These are phyloP conservation scores for Passiflora organensis DNA, from an alignment of 345 rosid genomes.

Conservation along the genomic window DNA sequence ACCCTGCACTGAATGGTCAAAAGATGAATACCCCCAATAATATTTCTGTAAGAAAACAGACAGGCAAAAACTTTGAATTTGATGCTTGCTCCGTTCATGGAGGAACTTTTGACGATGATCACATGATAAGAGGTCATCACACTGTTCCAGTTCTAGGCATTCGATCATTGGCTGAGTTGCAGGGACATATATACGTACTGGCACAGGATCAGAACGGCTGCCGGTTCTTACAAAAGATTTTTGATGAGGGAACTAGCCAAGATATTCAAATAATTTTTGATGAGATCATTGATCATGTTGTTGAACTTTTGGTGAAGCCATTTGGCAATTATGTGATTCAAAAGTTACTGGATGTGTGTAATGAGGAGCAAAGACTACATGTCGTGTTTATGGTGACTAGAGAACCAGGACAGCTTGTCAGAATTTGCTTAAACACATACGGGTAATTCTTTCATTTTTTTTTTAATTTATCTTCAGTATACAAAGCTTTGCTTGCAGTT, in stretches of 20 bases:
- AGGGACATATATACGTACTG: slow-evolving; percentile 24
- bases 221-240: slow-evolving; percentile 25
- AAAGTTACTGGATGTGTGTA: slow-evolving; percentile 32
- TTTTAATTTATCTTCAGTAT: neutral
- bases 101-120: slow-evolving; percentile 17
- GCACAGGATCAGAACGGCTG: slow-evolving; percentile 32
- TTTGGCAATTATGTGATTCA: slow-evolving; percentile 32
- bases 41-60: slow-evolving; percentile 15
- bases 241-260: slow-evolving; percentile 26
- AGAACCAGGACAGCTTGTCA: slow-evolving; percentile 25
- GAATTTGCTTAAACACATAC: slow-evolving; percentile 29
- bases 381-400: slow-evolving; percentile 19
- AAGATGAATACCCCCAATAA: slow-evolving; percentile 27
- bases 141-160: slow-evolving; percentile 20
- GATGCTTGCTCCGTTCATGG: slow-evolving; percentile 16
- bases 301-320: slow-evolving; percentile 25
- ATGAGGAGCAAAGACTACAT: slow-evolving; percentile 23
- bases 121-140: slow-evolving; percentile 5
- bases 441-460: slow-evolving; percentile 19
- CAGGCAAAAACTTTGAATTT: slow-evolving; percentile 20
- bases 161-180: slow-evolving; percentile 19
- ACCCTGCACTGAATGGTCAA: slow-evolving; percentile 13
- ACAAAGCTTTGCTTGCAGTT: neutral
- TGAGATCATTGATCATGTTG: slow-evolving; percentile 21
- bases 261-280: slow-evolving; percentile 20